Conservation (phyloP, 2,329 filamentous ascomycete species). For the Sporothrix luriei region DNA sequence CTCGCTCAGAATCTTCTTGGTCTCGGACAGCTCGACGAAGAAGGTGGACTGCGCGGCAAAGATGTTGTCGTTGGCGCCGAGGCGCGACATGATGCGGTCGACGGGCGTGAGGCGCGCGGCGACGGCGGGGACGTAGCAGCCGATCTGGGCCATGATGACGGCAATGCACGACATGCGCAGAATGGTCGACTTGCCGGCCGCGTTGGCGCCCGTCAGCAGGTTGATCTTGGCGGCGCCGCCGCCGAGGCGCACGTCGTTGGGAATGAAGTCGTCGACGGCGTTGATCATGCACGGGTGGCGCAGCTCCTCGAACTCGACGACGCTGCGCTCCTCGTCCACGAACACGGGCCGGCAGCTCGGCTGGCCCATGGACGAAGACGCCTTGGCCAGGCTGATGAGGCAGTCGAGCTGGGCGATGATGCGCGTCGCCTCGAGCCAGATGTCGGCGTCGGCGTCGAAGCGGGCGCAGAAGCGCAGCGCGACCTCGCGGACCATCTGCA, state of each 20-base stretch:
- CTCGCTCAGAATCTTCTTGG: slow-evolving; percentile 95
- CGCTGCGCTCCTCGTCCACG: slow-evolving; percentile 78
- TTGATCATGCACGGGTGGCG: slow-evolving; percentile 94
- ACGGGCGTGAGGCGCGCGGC: slow-evolving; percentile 84
- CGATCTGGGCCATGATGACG: slow-evolving; percentile 96
- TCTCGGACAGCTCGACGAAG: slow-evolving; percentile 96
- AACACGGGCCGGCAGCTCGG: slow-evolving; percentile 90
- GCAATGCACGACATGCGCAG: slow-evolving; percentile 96
- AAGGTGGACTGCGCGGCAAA: slow-evolving; percentile 98
- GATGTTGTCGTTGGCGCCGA: slow-evolving; percentile 98
- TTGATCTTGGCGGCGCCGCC: slow-evolving; percentile 81
- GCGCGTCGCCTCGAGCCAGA: slow-evolving; percentile 87
- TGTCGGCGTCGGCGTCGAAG: slow-evolving; percentile 83
- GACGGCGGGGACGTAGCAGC: slow-evolving; percentile 83
- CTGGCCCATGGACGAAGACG: slow-evolving; percentile 78
- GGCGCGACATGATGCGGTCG: slow-evolving; percentile 97
- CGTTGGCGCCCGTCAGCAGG: slow-evolving; percentile 92
- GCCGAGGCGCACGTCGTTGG: slow-evolving; percentile 87
- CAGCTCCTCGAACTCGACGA: slow-evolving; percentile 89
- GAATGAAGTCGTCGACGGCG: slow-evolving; percentile 90
- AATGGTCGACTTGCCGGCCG: slow-evolving; percentile 94
- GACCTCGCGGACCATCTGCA: slow-evolving; percentile 86
- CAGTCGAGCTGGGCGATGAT: slow-evolving; percentile 93
- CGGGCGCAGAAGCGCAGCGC: slow-evolving; percentile 78
- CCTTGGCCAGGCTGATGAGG: slow-evolving; percentile 87